phyloP scores from a whole-genome alignment of 1,284 basidiomycete species.

The Cutaneotrichosporon sp. region DNA sequence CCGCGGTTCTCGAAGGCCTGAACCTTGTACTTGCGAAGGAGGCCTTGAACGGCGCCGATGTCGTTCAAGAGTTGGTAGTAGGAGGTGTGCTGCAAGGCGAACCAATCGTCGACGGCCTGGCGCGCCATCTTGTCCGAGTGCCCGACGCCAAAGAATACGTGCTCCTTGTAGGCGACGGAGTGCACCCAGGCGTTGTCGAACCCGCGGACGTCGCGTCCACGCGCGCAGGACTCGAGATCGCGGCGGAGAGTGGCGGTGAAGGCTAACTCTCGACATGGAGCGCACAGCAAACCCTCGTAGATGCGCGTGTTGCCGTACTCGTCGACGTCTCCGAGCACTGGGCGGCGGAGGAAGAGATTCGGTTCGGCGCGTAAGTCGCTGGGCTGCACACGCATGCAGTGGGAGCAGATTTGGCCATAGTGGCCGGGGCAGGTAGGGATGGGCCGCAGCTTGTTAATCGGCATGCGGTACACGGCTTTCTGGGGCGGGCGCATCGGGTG shows the following conservation, averaged over 20 bases:
- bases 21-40: background rate
- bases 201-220: conserved; percentile 18
- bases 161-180: conserved; percentile 11
- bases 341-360: conserved; percentile 13
- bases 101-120: conserved; percentile 31
- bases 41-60: conserved; percentile 24
- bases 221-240: conserved; percentile 23
- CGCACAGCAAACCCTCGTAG: conserved; percentile 15
- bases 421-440: conserved; percentile 31
- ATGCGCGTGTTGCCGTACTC: conserved; percentile 15
- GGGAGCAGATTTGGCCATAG: conserved; percentile 23
- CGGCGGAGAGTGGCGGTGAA: conserved; percentile 15
- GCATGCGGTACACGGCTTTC: background rate
- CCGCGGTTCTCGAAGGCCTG: background rate
- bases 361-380: background rate
- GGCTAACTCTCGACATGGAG: conserved; percentile 21
- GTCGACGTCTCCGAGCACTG: conserved; percentile 16
- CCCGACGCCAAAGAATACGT: conserved; percentile 16
- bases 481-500: background rate
- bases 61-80: conserved; percentile 24
- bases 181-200: conserved; percentile 1
- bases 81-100: conserved; percentile 30
- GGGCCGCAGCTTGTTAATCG: conserved; percentile 20
- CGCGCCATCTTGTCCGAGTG: conserved; percentile 17
- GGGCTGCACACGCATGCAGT: conserved; percentile 22